Evolutionary conservation across 768 basidiomycete genomes (phyloP), one percentile per base, ranked within the genome.

Genomic region (Roridomyces roridus): DNA sequence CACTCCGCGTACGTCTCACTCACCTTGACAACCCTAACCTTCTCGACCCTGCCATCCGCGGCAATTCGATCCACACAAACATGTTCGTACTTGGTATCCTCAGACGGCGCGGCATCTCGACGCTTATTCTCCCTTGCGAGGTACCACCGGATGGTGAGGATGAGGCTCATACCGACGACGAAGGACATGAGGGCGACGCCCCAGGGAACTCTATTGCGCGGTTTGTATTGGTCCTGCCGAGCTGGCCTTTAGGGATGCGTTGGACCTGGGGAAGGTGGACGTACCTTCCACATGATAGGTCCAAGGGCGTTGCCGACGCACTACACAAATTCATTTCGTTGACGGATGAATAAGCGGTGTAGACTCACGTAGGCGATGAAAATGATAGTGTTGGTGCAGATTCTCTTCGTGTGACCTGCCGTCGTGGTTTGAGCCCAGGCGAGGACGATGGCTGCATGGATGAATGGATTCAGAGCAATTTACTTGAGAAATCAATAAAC

Each of bases 351-450:
- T n/a, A n/a, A n/a, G n/a, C n/a, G n/a, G n/a, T n/a, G n/a, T n/a
- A n/a, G n/a, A 49, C 48, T 10, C 5, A 49, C 46, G 66, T 91
- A 92, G 1, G 87, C 86, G 39, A 80, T 81, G 12, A 92, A 77
- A 78, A 91, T 82, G 59, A 92, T 84, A 0, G 91, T 88, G 65
- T 92, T 91, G 6, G 75, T 71, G 21, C 89, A 87, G 0, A 92
- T 79, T 57, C 80, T 78, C 71, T 90, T 90, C 28, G 89, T 91
- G 64, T 89, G 89, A 0, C 87, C 89, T 0, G 87, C 82, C 0
- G 87, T 90, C 6, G 88, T 82, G 37, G 70, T 80, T 2, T 81
- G 82, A 14, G 89, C 65, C 89, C 89, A 91, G 3, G 85, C 78
- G 37, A 91, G 63, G 12, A 82, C 73, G 15, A 91, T 69, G 9